phyloP scores from a whole-genome alignment of 495 filamentous ascomycete genomes.

The Penicillium diatomitis region DNA sequence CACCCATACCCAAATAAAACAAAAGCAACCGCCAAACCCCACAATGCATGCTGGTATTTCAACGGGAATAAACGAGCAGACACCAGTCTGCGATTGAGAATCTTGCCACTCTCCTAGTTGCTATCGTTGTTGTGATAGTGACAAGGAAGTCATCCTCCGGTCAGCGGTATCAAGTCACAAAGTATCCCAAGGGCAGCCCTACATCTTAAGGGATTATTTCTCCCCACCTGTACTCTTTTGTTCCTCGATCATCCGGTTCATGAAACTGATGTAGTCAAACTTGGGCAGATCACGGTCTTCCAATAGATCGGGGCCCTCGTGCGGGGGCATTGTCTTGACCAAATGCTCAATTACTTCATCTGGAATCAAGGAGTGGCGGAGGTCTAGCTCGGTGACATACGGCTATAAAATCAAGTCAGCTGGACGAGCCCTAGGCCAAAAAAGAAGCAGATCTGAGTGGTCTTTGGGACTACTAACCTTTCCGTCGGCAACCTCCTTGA shows the following conservation, averaged over 20 bases:
- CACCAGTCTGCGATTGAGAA: constrained; percentile 3
- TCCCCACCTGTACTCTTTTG: constrained; percentile 21
- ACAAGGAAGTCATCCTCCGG: no score
- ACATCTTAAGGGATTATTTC: background rate
- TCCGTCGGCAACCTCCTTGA: constrained; percentile 93
- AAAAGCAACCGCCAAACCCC: constrained; percentile 18
- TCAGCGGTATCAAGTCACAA: no score
- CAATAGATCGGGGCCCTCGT: constrained; percentile 68
- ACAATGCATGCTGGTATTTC: constrained; percentile 24
- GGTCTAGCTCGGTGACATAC: constrained; percentile 95
- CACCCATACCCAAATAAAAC: constrained; percentile 6
- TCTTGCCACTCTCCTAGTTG: constrained; percentile 2
- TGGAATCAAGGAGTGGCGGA: constrained; percentile 86
- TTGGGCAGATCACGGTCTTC: constrained; percentile 69
- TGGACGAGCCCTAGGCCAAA: background rate
- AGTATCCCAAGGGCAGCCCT: no score
- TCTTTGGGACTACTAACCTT: constrained; percentile 47
- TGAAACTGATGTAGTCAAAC: constrained; percentile 88
- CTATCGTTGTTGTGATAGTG: no score
- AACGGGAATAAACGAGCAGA: constrained; percentile 6
- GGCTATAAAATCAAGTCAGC: constrained; percentile 40
- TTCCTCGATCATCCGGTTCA: constrained; percentile 61
- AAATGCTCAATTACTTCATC: constrained; percentile 93
- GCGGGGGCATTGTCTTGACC: constrained; percentile 71
- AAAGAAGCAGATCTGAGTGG: background rate